Conservation (phyloP, 1,284 basidiomycete species). For the Cryptococcus hybrid region DNA sequence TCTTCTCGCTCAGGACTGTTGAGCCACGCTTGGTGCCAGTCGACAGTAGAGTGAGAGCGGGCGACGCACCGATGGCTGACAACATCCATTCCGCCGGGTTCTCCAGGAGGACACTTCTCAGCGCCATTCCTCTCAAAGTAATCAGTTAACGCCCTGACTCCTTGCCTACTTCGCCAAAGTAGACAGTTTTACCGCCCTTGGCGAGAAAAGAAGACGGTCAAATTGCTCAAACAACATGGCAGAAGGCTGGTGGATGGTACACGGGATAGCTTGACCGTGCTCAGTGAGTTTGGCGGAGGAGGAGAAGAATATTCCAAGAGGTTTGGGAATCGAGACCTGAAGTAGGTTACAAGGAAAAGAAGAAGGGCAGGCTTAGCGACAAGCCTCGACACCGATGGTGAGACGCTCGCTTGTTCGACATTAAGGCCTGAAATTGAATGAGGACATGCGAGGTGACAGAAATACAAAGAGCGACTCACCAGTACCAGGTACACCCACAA, state of each 20-base stretch:
- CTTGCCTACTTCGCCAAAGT: slow-evolving; percentile 57
- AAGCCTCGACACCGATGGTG: slow-evolving; percentile 73
- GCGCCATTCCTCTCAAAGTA: slow-evolving; percentile 57
- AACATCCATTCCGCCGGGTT: slow-evolving; percentile 55
- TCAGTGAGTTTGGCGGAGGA: slow-evolving; percentile 77
- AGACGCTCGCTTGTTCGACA: slow-evolving; percentile 73
- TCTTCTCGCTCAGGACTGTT: slow-evolving; percentile 49
- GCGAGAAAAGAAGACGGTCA: slow-evolving; percentile 55
- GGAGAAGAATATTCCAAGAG: slow-evolving; percentile 79
- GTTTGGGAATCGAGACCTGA: slow-evolving; percentile 86
- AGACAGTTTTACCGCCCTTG: slow-evolving; percentile 56
- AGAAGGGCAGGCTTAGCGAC: slow-evolving; percentile 63
- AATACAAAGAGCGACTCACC: slow-evolving; percentile 17
- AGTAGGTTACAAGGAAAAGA: slow-evolving; percentile 70
- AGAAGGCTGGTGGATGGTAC: slow-evolving; percentile 66
- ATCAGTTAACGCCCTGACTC: slow-evolving; percentile 53
- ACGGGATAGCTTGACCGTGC: slow-evolving; percentile 70
- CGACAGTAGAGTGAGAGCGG: slow-evolving; percentile 57
- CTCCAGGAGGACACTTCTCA: slow-evolving; percentile 35
- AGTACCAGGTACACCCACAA: slow-evolving; percentile 68
- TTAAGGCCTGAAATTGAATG: slow-evolving; percentile 40
- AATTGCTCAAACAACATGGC: slow-evolving; percentile 62
- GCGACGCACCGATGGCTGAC: slow-evolving; percentile 68
- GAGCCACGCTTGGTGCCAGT: slow-evolving; percentile 75
- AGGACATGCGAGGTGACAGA: background rate